phyloP scores from a whole-genome alignment of 116 monocot genomes.

The Trichopus zeylanicus region DNA sequence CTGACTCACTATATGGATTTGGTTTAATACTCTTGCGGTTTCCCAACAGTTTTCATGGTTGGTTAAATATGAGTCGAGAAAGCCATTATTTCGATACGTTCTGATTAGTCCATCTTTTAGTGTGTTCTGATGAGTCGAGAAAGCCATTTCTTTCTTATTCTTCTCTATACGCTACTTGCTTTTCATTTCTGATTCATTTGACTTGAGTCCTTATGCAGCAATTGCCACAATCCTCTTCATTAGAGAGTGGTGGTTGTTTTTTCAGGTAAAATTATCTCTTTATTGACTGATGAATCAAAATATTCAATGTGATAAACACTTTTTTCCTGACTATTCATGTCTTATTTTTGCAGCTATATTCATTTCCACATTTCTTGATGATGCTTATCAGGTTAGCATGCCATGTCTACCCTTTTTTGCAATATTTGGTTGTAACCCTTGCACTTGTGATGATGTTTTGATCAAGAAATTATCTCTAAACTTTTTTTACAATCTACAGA shows the following conservation, averaged over 20 bases:
- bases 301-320: neutral
- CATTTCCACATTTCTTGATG: constrained; percentile 30
- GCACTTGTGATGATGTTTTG: no score
- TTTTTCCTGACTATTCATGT: constrained; percentile 1
- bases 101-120: no score
- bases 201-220: constrained; percentile 47
- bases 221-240: constrained; percentile 62
- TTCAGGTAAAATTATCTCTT: constrained; percentile 25
- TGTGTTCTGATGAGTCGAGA: neutral
- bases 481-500: no score
- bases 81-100: no score
- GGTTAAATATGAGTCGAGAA: no score
- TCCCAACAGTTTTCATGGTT: no score
- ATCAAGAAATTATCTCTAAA: no score
- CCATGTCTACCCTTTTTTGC: neutral
- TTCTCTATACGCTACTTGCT: no score
- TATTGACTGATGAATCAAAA: neutral
- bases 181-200: neutral
- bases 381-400: constrained; percentile 44
- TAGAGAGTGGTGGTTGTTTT: constrained; percentile 35
- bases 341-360: constrained; percentile 28
- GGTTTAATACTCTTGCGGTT: no score
- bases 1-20: no score
- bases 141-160: neutral
- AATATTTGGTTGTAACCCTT: no score